Conservation (phyloP, 805 yeast genomes). For the Candida caryicola region DNA sequence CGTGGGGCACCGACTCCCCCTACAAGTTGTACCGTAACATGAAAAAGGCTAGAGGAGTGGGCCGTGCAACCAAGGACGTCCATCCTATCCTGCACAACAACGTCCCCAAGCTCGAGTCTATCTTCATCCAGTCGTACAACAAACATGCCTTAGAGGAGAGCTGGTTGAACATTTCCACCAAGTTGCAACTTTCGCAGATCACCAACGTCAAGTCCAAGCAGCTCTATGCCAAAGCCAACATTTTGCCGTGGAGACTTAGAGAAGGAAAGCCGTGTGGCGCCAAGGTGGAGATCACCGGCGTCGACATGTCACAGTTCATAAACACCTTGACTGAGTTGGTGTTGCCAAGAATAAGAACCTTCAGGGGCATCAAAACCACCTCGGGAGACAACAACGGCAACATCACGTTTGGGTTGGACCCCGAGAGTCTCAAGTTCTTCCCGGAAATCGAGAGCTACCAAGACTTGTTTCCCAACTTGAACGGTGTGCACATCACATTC, state of each 20-base stretch:
- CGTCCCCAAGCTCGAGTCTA: slow-evolving; percentile 67
- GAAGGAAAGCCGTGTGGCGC: slow-evolving; percentile 92
- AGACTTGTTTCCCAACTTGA: slow-evolving; percentile 84
- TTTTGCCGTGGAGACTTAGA: slow-evolving; percentile 82
- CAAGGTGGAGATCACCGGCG: slow-evolving; percentile 70
- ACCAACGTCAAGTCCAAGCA: slow-evolving; percentile 85
- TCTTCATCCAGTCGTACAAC: slow-evolving; percentile 74
- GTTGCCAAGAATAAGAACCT: slow-evolving; percentile 88
- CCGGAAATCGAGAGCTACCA: slow-evolving; percentile 92
- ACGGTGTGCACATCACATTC: slow-evolving; percentile 81
- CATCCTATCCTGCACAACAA: slow-evolving; percentile 63
- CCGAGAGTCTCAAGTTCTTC: slow-evolving; percentile 75
- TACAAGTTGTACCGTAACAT: slow-evolving; percentile 82
- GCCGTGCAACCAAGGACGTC: slow-evolving; percentile 71
- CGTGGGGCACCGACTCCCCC: slow-evolving; percentile 86
- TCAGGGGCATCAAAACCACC: slow-evolving; percentile 68
- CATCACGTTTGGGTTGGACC: slow-evolving; percentile 76
- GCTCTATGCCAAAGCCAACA: slow-evolving; percentile 72
- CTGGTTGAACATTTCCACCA: slow-evolving; percentile 72
- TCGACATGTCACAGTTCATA: slow-evolving; percentile 81
- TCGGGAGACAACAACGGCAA: slow-evolving; percentile 87
- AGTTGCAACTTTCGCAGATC: slow-evolving; percentile 82
- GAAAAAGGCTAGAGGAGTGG: slow-evolving; percentile 72
- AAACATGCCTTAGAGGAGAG: slow-evolving; percentile 67
- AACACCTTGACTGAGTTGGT: slow-evolving; percentile 88